Base-by-base conservation (phyloP, 1,284 basidiomycete genomes). In the Violaceomyces palustris region DNA sequence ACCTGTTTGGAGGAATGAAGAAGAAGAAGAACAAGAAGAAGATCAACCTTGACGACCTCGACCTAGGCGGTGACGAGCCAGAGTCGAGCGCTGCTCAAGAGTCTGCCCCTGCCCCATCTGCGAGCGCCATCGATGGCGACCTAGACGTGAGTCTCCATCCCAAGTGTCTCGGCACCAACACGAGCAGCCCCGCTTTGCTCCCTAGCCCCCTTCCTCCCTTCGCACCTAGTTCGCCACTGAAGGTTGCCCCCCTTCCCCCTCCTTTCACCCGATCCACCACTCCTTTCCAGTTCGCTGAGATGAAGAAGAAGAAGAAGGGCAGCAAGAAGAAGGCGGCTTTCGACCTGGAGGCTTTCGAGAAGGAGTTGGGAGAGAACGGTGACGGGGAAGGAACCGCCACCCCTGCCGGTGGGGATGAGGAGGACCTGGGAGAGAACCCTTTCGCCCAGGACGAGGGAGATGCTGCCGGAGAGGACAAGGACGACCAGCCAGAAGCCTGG, bases 11-110 rank as follows among this genome's bases (percentile, higher is more conserved):
- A 6, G 87, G 87, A 67, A 70, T 88, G 69, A 89, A 89, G 80
- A 90, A 90, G 79, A 90, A 89, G 76, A 89, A 88, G 45, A 75
- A 74, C 77, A 88, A 87, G 78, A 88, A 89, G 79, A 86, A 87
- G 50, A 85, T 89, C 43, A 85, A 85, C 4, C 79, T 87, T 69
- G 86, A 88, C 71, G 88, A 90, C 72, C 77, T 88, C 43, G 87
- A 60, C 30, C 39, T 62, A 35, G n/a, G n/a, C n/a, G n/a, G n/a
- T n/a, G n/a, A n/a, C n/a, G n/a, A n/a, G n/a, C n/a, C n/a, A n/a
- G n/a, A n/a, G n/a, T n/a, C n/a, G n/a, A n/a, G n/a, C n/a, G n/a
- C n/a, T n/a, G n/a, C n/a, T n/a, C n/a, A n/a, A n/a, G n/a, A n/a
- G n/a, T n/a, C n/a, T n/a, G n/a, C n/a, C n/a, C n/a, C n/a, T n/a